phyloP scores from a whole-genome alignment of 108 stramenopile species.

The Stephanodiscus triporus region DNA sequence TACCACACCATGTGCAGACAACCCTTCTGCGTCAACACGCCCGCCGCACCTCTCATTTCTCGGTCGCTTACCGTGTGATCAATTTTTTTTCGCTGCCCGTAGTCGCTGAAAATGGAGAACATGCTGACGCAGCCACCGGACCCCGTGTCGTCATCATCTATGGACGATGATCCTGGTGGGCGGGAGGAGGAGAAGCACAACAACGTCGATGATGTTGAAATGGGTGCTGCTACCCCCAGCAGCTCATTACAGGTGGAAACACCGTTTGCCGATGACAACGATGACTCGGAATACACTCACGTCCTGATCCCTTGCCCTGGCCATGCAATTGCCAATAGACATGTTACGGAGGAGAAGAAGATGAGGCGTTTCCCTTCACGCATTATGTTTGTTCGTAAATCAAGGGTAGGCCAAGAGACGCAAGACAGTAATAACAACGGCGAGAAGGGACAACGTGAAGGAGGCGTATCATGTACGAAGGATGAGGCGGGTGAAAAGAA shows the following conservation, averaged over 20 bases:
- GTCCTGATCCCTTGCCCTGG: conserved; percentile 14
- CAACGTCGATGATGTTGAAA: conserved; percentile 12
- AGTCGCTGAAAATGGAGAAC: conserved; percentile 8
- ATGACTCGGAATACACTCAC: conserved; percentile 23
- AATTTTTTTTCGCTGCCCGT: not conserved
- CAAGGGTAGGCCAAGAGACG: conserved; percentile 6
- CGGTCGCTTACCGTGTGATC: no score
- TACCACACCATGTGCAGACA: no score
- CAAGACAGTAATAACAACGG: not conserved
- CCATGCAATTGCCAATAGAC: not conserved
- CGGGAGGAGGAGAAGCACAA: not conserved
- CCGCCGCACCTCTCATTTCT: no score
- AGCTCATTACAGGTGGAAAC: not conserved
- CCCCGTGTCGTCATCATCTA: not conserved
- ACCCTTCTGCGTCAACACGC: not conserved
- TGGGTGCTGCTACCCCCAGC: not conserved
- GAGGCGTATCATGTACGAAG: not conserved
- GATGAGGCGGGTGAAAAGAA: not conserved
- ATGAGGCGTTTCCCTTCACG: no score
- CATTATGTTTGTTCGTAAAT: conserved; percentile 7
- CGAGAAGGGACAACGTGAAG: not conserved
- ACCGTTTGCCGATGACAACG: not conserved
- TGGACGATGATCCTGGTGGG: not conserved
- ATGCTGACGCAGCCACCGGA: not conserved
- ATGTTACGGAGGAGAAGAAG: not conserved